Evolutionary conservation across 1,284 basidiomycete species (phyloP), one percentile per base, ranked within the genome.

Genomic region (Ustanciosporium gigantosporum): DNA sequence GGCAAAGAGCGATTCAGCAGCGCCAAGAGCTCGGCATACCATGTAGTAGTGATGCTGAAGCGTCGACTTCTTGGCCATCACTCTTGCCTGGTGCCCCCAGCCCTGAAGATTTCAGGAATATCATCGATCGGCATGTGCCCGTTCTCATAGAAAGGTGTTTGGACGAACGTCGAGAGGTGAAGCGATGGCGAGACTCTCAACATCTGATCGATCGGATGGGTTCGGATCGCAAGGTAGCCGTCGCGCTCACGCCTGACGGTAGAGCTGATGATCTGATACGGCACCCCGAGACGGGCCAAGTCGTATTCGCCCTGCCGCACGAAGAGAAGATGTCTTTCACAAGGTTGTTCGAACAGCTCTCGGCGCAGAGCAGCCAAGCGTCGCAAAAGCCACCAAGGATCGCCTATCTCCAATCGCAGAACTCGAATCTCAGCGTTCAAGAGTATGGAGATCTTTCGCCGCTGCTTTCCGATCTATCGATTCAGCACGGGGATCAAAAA

Each of bases 371-470:
- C 29, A 17, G 5, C 32, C 13, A 25, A 15, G 4, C 5, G 15
- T 4, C 2, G 14, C 36, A n/a, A 11, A n/a, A 9, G n/a, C 27
- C 27, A 29, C n/a, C 27, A n/a, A 29, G 27, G 8, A 39, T 69
- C 35, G 59, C 60, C 22, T 74, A 74, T 27, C 60, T 74, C 3
- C 72, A 74, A 42, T 66, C 66, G 2, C 72, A 74, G 41, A 62
- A 73, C 50, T 66, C 65, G 17, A 74, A 74, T 31, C 42, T 74
- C 25, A 56, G 48, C 38, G 47, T 56, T 3, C 31, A 39, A 25
- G 65, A 66, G 31, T 58, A 45, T n/a, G 64, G 61, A 23, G 66
- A 68, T 27, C 60, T 74, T 34, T 51, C 52, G 14, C 68, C 68
- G 3, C 56, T 74, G 5, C 39, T 66, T 1, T 31, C 34, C 0